phyloP scores from a whole-genome alignment of 306 rosid genomes.

The Prinsepia uniflora region DNA sequence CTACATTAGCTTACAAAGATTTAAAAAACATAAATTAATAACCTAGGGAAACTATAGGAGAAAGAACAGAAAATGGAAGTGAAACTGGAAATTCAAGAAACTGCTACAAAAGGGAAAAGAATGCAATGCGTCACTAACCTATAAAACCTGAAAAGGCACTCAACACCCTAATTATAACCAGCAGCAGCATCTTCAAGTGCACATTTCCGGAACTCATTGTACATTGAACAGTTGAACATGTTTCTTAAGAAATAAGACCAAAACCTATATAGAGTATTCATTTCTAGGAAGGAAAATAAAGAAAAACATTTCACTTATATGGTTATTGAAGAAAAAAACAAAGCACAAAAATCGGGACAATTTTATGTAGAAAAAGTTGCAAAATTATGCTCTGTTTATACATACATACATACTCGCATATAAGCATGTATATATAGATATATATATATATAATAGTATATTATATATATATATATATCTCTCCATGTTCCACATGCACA shows the following conservation, averaged over 20 bases:
- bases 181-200: conserved; percentile 91
- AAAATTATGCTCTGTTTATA: not conserved
- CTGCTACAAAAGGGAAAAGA: not conserved
- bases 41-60: not conserved
- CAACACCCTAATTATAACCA: conserved; percentile 85
- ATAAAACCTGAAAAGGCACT: conserved; percentile 95
- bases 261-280: conserved; percentile 88
- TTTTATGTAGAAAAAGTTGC: not conserved
- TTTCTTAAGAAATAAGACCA: conserved; percentile 88
- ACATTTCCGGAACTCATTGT: conserved; percentile 70
- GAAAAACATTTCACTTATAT: conserved; percentile 13
- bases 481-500: not conserved
- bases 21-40: not conserved
- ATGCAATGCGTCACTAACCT: conserved; percentile 43
- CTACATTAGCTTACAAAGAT: not conserved
- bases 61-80: not conserved
- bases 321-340: conserved; percentile 6
- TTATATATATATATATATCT: too few relatives aligned
- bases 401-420: too few relatives aligned
- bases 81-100: not conserved
- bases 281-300: conserved; percentile 61
- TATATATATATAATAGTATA: too few relatives aligned
- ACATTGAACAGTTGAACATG: conserved; percentile 74
- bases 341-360: not conserved
- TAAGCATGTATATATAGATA: too few relatives aligned